These are phyloP conservation scores for Fusarium sp. DNA, from an alignment of 2,329 filamentous ascomycete genomes.

Conservation along the genomic window DNA sequence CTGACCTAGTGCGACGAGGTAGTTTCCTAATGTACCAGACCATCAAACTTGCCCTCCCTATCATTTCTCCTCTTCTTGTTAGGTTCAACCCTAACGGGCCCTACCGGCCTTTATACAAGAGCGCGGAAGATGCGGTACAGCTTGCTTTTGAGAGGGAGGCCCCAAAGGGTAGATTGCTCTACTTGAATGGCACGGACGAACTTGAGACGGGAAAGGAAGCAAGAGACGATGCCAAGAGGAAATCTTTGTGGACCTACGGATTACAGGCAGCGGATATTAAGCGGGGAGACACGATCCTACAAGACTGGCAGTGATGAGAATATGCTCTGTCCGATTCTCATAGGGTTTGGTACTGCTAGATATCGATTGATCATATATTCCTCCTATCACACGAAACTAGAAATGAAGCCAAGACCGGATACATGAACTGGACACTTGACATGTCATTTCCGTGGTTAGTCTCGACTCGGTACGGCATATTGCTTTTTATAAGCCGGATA, in stretches of 20 bases:
- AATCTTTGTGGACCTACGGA: conserved; percentile 49
- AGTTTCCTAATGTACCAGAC: conserved; percentile 39
- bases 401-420: not conserved
- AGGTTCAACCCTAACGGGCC: conserved; percentile 47
- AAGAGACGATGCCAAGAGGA: conserved; percentile 47
- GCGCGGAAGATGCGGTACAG: conserved; percentile 48
- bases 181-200: conserved; percentile 51
- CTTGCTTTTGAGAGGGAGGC: conserved; percentile 48
- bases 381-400: not conserved
- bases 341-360: not conserved
- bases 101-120: conserved; percentile 48
- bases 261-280: conserved; percentile 43
- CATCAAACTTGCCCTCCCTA: conserved; percentile 43
- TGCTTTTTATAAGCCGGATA: conserved; percentile 3
- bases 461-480: not conserved
- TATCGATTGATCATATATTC: not conserved
- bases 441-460: not conserved
- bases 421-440: not conserved
- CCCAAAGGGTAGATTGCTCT: conserved; percentile 46
- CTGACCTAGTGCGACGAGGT: conserved; percentile 46
- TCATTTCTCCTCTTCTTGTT: conserved; percentile 40
- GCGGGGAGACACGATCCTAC: conserved; percentile 44
- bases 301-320: conserved; percentile 42
- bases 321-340: not conserved
- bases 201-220: conserved; percentile 46